A percentile compares a stretch with the other conserved stretches of the same genome.
Conservation (phyloP, 768 basidiomycete species). For the Serpula lacrymans region DNA sequence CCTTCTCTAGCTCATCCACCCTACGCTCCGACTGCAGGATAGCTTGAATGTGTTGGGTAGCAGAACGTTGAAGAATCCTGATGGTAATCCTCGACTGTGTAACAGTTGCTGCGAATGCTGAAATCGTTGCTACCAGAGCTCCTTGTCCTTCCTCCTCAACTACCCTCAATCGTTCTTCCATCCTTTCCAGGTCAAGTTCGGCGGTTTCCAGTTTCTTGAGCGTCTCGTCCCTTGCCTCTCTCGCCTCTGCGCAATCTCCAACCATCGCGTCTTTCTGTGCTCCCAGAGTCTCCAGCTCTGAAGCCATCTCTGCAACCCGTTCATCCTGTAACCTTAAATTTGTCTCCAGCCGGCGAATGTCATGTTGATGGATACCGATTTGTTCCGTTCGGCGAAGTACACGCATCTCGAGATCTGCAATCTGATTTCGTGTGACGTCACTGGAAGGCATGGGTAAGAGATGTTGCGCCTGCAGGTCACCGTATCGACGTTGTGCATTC, state of each 20-base stretch:
- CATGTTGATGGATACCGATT: conserved; percentile 76
- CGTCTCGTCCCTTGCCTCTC: conserved; percentile 69
- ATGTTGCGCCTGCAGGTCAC: conserved; percentile 61
- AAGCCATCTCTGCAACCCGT: conserved; percentile 62
- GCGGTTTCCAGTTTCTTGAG: conserved; percentile 51
- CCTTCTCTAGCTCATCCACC: neutral
- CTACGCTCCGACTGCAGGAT: neutral
- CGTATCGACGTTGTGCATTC: conserved; percentile 59
- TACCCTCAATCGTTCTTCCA: conserved; percentile 28
- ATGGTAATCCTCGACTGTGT: conserved; percentile 4
- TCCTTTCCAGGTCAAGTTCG: conserved; percentile 58
- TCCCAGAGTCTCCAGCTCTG: conserved; percentile 61
- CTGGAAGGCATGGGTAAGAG: conserved; percentile 58
- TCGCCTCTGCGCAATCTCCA: conserved; percentile 77
- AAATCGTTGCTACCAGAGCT: conserved; percentile 12
- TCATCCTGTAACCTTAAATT: conserved; percentile 76
- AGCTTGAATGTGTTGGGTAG: neutral
- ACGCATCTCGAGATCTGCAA: conserved; percentile 65
- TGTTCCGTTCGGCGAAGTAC: conserved; percentile 67
- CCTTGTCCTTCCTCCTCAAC: too few relatives aligned
- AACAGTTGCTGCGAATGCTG: conserved; percentile 2
- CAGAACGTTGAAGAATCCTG: neutral
- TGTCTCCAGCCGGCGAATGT: conserved; percentile 71
- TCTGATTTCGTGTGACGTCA: conserved; percentile 57
- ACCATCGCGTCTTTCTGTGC: conserved; percentile 79